Evolutionary conservation across 2,329 filamentous ascomycete genomes (phyloP).

Genomic region (Graphiopsis chlorocephala): DNA sequence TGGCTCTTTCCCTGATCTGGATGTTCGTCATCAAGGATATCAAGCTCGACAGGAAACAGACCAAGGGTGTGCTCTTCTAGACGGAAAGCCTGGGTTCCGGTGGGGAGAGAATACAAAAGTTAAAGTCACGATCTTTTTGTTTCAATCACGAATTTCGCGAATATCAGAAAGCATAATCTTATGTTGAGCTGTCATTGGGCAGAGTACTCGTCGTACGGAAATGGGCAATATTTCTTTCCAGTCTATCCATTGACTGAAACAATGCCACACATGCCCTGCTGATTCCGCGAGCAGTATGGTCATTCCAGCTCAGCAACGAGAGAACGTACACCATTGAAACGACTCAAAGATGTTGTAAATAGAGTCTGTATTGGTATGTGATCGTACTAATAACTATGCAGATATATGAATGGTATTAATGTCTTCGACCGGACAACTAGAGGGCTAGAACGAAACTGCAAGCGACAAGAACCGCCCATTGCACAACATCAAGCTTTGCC

Average conservation of each 20-base stretch:
- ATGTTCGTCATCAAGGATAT: conserved; percentile 26
- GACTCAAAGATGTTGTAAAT: neutral
- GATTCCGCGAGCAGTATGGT: neutral
- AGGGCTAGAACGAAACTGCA: neutral
- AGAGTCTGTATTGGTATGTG: neutral
- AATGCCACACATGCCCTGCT: neutral
- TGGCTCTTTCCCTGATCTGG: conserved; percentile 23
- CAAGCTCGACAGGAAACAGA: conserved; percentile 26
- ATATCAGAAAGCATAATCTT: neutral
- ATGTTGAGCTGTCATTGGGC: neutral
- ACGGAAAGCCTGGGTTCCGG: neutral
- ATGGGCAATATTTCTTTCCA: too few species aligned
- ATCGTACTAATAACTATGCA: neutral
- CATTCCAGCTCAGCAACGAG: neutral
- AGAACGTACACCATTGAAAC: neutral
- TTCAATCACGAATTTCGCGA: neutral
- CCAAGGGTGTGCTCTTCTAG: conserved; percentile 24
- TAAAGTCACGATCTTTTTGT: neutral
- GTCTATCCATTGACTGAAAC: too few species aligned
- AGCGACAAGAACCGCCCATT: neutral
- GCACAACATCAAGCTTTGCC: neutral
- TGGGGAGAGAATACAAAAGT: neutral
- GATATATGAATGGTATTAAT: neutral
- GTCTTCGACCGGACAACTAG: neutral
- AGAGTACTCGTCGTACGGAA: neutral